Evolutionary conservation across 2,329 filamentous ascomycete species (phyloP), one percentile per base, ranked within the genome.

Genomic region (Penicillium sumatraense): DNA sequence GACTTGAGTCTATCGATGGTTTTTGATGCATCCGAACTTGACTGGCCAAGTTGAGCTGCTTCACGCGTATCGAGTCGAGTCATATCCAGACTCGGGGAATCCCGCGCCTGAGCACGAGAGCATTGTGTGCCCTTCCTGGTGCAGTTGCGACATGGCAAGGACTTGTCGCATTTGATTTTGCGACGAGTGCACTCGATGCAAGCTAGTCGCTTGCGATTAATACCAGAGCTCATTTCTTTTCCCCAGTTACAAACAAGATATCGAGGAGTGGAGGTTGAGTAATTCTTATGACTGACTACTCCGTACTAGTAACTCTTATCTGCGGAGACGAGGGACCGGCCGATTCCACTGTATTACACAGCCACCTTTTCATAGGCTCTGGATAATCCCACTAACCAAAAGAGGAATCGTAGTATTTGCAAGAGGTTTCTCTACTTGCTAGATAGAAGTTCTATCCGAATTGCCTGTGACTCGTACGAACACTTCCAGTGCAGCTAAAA

Each of bases 141-240:
- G 51, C 76, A 79, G 51, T 75, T 77, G 40, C 66, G 66, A 61
- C 75, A 78, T 26, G 75, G 75, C 3, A 78, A 63, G 3, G 68
- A 66, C 59, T 77, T 78, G 52, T 77, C 73, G 53, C 75, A 79
- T 58, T 74, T 65, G 33, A 69, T 63, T 61, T 68, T 67, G n/a
- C 64, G 60, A 10, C 61, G 58, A 8, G 63, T 70, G 45, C 67
- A 71, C 42, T 66, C 59, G 8, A 58, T 57, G 51, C 69, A 72
- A 29, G 65, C 62, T 35, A 72, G 54, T 42, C 62, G 60, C 53
- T 63, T 66, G 42, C 67, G 62, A 36, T 61, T 45, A 29, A 56
- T 48, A 3, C 56, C 38, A 26, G 23, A 44, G 29, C 52, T 58
- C 52, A 55, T 60, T 7, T 24, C 41, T n/a, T n/a, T n/a, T n/a